These are phyloP conservation scores for Salvia splendens DNA, from an alignment of 257 asterid genomes.

Conservation along the genomic window DNA sequence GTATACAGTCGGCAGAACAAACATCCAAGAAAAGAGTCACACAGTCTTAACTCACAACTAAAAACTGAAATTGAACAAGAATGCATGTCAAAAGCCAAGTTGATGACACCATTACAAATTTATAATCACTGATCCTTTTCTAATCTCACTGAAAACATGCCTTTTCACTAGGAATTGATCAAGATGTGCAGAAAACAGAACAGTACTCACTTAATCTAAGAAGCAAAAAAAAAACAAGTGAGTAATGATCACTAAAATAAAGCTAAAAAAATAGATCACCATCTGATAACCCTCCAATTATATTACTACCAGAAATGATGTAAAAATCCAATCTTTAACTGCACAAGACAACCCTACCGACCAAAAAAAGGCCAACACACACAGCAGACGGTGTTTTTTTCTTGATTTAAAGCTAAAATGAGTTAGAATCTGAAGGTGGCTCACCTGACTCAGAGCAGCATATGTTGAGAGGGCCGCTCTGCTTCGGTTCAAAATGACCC, in stretches of 20 bases:
- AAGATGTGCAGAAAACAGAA: slow-evolving; percentile 7
- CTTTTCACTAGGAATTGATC: not conserved
- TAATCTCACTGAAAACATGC: not conserved
- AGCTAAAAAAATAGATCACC: not conserved
- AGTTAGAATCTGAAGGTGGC: slow-evolving; percentile 26
- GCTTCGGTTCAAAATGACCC: slow-evolving; percentile 14
- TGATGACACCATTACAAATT: slow-evolving; percentile 1
- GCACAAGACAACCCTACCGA: slow-evolving; percentile 4
- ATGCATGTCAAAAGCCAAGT: slow-evolving; percentile 16
- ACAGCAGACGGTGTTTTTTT: not conserved
- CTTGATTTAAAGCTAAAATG: not conserved
- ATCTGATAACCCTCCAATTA: slow-evolving; percentile 9
- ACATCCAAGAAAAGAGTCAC: slow-evolving; percentile 24
- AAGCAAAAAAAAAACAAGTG: not conserved
- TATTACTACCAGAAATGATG: slow-evolving; percentile 1
- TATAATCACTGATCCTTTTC: not conserved
- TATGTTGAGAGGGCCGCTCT: slow-evolving; percentile 8
- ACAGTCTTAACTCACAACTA: slow-evolving; percentile 22
- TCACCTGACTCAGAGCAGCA: slow-evolving; percentile 31
- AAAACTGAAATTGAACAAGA: slow-evolving; percentile 10
- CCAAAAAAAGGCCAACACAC: not conserved
- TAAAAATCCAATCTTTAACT: not conserved
- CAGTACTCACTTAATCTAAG: not conserved
- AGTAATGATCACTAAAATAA: slow-evolving; percentile 19
- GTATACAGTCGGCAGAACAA: slow-evolving; percentile 16